Evolutionary conservation across 352 stramenopile genomes (phyloP).

Genomic region (Globisporangium cystogenes): DNA sequence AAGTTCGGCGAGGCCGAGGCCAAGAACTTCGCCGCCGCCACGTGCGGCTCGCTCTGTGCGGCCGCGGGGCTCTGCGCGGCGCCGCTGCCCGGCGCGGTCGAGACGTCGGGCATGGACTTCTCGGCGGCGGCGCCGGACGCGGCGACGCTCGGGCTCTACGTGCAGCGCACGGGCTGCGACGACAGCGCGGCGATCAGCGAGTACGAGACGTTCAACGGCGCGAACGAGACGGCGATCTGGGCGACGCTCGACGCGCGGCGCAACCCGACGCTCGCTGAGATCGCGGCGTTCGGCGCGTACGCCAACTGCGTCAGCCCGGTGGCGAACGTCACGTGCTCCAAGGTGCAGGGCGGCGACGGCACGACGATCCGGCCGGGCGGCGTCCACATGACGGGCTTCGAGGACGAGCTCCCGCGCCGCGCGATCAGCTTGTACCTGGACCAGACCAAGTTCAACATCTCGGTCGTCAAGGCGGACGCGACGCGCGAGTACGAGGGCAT

Average conservation of each 20-base stretch:
- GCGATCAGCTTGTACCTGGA: constrained; percentile 7
- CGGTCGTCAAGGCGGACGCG: constrained; percentile 2
- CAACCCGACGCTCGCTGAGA: constrained; percentile 18
- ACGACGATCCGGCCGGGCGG: constrained; percentile 4
- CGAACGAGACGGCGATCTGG: constrained; percentile 26
- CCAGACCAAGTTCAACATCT: constrained; percentile 15
- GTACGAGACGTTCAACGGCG: constrained; percentile 64
- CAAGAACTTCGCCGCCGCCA: constrained; percentile 24
- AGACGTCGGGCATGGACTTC: constrained; percentile 59
- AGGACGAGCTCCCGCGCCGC: background rate
- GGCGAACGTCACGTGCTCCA: constrained; percentile 14
- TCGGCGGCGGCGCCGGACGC: constrained; percentile 24
- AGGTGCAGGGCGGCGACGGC: constrained; percentile 12
- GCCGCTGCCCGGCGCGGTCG: constrained; percentile 47
- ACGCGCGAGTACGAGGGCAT: constrained; percentile 6
- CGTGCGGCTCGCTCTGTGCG: constrained; percentile 35
- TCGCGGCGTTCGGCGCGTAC: constrained; percentile 13
- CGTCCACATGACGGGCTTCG: constrained; percentile 14
- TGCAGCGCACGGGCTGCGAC: constrained; percentile 66
- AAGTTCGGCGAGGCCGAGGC: constrained; percentile 33
- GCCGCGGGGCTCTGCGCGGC: constrained; percentile 48
- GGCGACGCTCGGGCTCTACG: constrained; percentile 32
- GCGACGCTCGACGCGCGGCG: constrained; percentile 6
- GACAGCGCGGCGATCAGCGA: constrained; percentile 47
- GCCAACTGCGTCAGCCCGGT: constrained; percentile 14